Percentiles rank a stretch among this genome's conserved stretches.
Evolutionary conservation across 2,329 filamentous ascomycete species (phyloP).

Genomic region (Seiridium cupressi): DNA sequence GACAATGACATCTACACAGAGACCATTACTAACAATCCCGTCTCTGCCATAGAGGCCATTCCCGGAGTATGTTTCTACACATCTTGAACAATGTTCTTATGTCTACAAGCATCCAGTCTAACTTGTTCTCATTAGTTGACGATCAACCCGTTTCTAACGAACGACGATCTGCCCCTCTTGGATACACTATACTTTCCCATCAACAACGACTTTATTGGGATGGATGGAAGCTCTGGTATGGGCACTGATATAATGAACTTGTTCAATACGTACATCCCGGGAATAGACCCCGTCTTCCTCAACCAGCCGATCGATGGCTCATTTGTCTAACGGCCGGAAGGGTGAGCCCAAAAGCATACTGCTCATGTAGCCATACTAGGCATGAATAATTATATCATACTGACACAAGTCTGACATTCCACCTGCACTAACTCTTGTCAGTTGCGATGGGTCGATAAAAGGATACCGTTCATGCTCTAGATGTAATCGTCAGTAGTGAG

Average conservation of each 20-base stretch:
- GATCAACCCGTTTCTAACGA: constrained; percentile 4
- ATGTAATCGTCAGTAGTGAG: no score
- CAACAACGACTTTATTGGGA: constrained; percentile 9
- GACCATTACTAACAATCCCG: neutral
- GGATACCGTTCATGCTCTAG: no score
- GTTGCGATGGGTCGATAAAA: no score
- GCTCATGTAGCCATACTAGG: no score
- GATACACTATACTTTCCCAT: constrained; percentile 15
- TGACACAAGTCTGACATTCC: no score
- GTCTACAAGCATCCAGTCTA: neutral
- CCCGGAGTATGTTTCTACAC: neutral
- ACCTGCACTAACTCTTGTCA: no score
- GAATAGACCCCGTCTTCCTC: constrained; percentile 19
- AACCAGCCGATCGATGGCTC: neutral
- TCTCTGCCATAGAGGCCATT: neutral
- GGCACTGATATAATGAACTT: constrained; percentile 24
- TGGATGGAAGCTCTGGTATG: constrained; percentile 10
- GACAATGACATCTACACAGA: neutral
- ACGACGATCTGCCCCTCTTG: neutral
- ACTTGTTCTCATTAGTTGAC: neutral
- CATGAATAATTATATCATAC: no score
- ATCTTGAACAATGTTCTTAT: neutral
- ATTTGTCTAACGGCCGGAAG: neutral
- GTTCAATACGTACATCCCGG: constrained; percentile 21
- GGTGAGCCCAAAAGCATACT: no score